Evolutionary conservation across 306 rosid genomes (phyloP).

Genomic region (Fragaria nilgerrensis): DNA sequence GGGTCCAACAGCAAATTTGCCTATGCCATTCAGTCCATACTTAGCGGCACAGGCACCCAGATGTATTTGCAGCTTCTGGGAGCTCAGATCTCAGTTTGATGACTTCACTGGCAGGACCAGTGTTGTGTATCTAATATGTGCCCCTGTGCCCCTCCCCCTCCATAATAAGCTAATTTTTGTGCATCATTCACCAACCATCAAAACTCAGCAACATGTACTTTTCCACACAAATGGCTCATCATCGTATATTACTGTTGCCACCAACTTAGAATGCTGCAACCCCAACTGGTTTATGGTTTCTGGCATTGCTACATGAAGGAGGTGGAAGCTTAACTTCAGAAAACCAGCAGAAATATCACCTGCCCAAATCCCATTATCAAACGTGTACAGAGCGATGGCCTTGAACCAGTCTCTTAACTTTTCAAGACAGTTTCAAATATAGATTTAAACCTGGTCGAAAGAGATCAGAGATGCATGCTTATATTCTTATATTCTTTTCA

Average conservation of each 20-base stretch:
- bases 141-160: too few relatives aligned
- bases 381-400: constrained; percentile 61
- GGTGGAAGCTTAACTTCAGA: constrained; percentile 58
- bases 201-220: too few relatives aligned
- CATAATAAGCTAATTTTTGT: too few relatives aligned
- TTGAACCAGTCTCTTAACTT: not conserved
- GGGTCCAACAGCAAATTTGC: not conserved
- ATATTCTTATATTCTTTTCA: too few relatives aligned
- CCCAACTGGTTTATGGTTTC: constrained; percentile 55
- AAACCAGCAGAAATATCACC: constrained; percentile 75
- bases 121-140: too few relatives aligned
- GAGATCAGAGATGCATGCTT: constrained; percentile 50
- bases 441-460: constrained; percentile 48
- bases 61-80: constrained; percentile 63
- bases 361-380: constrained; percentile 62
- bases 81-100: constrained; percentile 70
- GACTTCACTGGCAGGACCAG: too few relatives aligned
- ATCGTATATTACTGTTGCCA: not conserved
- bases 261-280: constrained; percentile 73
- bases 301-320: constrained; percentile 55
- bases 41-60: constrained; percentile 74
- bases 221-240: too few relatives aligned
- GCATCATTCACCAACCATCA: too few relatives aligned
- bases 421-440: not conserved
- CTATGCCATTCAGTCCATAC: constrained; percentile 53